Evolutionary conservation across 768 basidiomycete genomes (phyloP), one percentile per base, ranked within the genome.

Genomic region (Sutorius australiensis): DNA sequence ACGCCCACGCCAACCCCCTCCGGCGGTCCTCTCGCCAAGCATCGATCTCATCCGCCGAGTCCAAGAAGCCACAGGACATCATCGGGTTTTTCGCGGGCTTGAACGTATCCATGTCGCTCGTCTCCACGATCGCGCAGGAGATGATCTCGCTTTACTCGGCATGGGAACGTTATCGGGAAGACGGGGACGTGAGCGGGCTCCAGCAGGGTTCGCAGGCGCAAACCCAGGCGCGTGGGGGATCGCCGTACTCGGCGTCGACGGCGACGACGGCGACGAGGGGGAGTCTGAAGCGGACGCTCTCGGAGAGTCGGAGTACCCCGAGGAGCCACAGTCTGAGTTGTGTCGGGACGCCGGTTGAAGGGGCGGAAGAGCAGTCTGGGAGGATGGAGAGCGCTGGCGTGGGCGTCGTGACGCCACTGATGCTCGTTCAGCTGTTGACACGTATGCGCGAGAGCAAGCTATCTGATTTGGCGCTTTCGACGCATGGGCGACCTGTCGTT

Each of bases 71-170:
- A 9, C 81, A 83, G 61, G 89, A 95, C 65, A 78, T 88, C 3
- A 76, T 95, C 53, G 74, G 81, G 5, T 98, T 97, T 69, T 81
- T 99, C 53, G 83, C 94, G 0, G 83, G 82, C 3, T 78, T 99
- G 16, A 89, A 94, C 71, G 84, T 98, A 52, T 92, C 87, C 46
- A 78, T 95, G 59, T 78, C 87, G 1, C 79, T 89, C 52, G 73
- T 99, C 37, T 82, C 91, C 27, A 85, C 88, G 37, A 86, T 97
- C 61, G 81, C 87, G 0, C 95, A 98, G 64, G 91, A 98, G 72
- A 91, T 98, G 58, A 78, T 98, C 49, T 82, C 88, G 5, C 71
- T 97, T 32, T 98, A 98, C 70, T 81, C 88, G 5, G 78, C 94
- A 0, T 98, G 95, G 92, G 88, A 89, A 36, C 75, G 81, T 9